A percentile compares a stretch with the other conserved stretches of the same genome.
These are phyloP conservation scores for Trichoderma sp. DNA, from an alignment of 2,329 filamentous ascomycete genomes.

Conservation along the genomic window DNA sequence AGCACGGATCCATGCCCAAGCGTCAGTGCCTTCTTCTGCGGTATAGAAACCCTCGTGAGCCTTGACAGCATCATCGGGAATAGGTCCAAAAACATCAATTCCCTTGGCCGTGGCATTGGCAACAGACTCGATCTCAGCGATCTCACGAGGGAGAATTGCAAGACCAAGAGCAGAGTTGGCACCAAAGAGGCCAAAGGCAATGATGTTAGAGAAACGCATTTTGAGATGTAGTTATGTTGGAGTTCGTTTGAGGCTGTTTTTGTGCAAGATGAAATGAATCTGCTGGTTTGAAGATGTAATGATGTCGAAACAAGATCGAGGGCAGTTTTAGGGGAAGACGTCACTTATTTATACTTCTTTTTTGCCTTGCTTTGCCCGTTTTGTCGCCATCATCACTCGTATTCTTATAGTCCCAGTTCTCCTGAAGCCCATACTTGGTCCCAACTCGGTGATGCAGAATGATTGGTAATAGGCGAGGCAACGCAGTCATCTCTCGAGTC, in stretches of 20 bases:
- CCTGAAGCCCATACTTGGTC: not conserved
- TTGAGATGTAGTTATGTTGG: not conserved
- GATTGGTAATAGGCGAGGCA: not conserved
- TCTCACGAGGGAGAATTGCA: not conserved
- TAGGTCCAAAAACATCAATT: conserved; percentile 27
- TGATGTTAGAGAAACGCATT: conserved; percentile 1
- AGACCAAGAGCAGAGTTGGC: not conserved
- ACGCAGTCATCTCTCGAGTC: not conserved
- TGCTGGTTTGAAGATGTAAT: not conserved
- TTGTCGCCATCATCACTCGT: not conserved
- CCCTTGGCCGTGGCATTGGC: conserved; percentile 15
- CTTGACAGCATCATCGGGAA: conserved; percentile 26
- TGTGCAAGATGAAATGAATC: not conserved
- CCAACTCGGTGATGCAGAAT: not conserved
- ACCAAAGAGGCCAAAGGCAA: not conserved
- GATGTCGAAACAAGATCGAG: not conserved
- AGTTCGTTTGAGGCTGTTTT: not conserved
- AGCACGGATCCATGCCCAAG: conserved; percentile 27
- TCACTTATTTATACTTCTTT: not conserved
- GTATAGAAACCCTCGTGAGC: conserved; percentile 25
- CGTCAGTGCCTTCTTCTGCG: conserved; percentile 26
- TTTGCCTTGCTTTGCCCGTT: not conserved
- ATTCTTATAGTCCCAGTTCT: not conserved
- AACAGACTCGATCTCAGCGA: not conserved
- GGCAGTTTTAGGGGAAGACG: not conserved